Conservation (phyloP, 1,284 basidiomycete genomes). For the Cystobasidiaceae sp. region DNA sequence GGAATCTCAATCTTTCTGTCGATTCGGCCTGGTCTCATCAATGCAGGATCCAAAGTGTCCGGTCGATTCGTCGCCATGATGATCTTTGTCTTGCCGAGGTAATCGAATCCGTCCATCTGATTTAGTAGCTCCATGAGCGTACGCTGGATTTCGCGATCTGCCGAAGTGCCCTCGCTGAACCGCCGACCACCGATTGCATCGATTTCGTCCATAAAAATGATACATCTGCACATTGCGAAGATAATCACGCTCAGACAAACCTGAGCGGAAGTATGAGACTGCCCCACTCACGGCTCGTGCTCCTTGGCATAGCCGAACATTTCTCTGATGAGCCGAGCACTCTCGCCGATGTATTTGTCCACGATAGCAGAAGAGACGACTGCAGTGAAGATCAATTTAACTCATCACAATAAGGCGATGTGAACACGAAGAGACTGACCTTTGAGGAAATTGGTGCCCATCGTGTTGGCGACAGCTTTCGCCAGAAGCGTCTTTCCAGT, state of each 20-base stretch:
- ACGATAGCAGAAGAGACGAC: constrained; percentile 99
- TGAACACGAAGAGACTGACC: constrained; percentile 7
- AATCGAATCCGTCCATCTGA: constrained; percentile 99
- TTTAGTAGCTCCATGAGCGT: constrained; percentile 99
- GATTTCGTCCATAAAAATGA: constrained; percentile 99
- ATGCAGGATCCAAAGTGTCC: constrained; percentile 93
- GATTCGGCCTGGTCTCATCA: constrained; percentile 89
- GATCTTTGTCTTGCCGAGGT: constrained; percentile 88
- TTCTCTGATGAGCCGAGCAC: constrained; percentile 85
- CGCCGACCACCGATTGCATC: constrained; percentile 93
- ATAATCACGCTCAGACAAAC: neutral
- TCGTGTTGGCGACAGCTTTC: constrained; percentile 95
- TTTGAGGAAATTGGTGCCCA: constrained; percentile 97
- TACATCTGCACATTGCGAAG: constrained; percentile 54
- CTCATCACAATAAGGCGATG: no score
- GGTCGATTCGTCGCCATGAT: constrained; percentile 99
- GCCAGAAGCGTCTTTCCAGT: constrained; percentile 99
- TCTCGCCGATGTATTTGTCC: constrained; percentile 99
- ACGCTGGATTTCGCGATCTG: constrained; percentile 96
- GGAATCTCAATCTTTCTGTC: constrained; percentile 99
- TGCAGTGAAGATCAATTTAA: constrained; percentile 21
- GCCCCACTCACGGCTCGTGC: constrained; percentile 65
- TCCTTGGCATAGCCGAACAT: constrained; percentile 98
- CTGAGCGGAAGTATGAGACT: neutral
- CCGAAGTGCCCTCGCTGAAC: constrained; percentile 97